Base-by-base conservation (phyloP, 2,329 filamentous ascomycete species). In the Teratosphaeria zuluensis region DNA sequence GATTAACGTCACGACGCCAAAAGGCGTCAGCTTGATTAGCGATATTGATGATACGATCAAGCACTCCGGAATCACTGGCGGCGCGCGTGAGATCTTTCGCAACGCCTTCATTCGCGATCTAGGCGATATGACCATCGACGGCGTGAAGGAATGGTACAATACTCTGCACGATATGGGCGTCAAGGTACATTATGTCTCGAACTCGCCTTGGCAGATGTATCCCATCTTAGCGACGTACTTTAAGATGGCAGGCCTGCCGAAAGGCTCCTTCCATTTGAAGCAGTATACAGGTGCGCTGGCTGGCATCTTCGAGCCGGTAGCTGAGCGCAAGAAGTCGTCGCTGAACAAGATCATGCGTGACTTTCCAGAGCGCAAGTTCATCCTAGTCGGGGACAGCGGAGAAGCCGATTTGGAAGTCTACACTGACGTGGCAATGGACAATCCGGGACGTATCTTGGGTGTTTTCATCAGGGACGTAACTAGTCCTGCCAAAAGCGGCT, bases 1-100 rank as follows among this genome's bases (percentile, higher is more conserved):
- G 58, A 81, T 99, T 52, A 80, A 84, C 48, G 78, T 97, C 55
- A 91, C 88, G 3, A 87, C 92, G 59, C 83, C 88, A 0, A 79
- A 78, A 24, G 94, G 94, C 48, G 83, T 99, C 62, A 97, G 92
- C 72, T 70, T 99, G 59, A 97, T 99, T 71, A 97, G 90, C 71
- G 94, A 99, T 71, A 94, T 99, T 63, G 94, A 99, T 69, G 94
- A 99, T 73, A 99, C 94, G 0, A 87, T 99, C 70, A 99, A 99
- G 73, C 88, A 91, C 67, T 96, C 94, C 21, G 95, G 92, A 58
- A 96, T 99, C 64, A 83, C 85, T 1, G 83, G 83, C 56, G 94
- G 95, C 6, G 88, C 92, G 0, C 86, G 91, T 60, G 94, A 97
- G 70, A 96, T 97, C 62, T 97, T 97, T 73, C 86, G 92, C 59